phyloP scores from a whole-genome alignment of 2,329 filamentous ascomycete species.

The Cercospora brassicicola region DNA sequence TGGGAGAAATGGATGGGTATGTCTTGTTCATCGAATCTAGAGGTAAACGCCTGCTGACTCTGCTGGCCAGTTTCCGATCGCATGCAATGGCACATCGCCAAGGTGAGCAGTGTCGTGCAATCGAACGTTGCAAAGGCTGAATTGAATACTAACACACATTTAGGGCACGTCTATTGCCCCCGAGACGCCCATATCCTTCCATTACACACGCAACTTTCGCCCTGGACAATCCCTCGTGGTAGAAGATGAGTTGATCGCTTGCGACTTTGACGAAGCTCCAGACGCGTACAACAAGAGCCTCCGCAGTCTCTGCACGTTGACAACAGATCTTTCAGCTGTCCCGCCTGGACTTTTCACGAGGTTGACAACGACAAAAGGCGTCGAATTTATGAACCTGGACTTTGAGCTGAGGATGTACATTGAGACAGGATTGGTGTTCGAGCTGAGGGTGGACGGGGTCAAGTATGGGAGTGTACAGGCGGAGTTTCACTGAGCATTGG shows the following conservation, averaged over 20 bases:
- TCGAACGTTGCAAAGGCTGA: neutral
- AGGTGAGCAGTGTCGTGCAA: neutral
- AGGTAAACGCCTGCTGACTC: neutral
- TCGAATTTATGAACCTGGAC: conserved; percentile 79
- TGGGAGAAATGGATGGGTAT: conserved; percentile 74
- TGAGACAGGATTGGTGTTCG: conserved; percentile 73
- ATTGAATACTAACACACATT: neutral
- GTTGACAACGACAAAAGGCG: conserved; percentile 73
- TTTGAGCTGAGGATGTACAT: conserved; percentile 83
- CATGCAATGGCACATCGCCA: conserved; percentile 80
- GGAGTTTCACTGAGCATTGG: conserved; percentile 59
- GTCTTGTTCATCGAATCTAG: neutral
- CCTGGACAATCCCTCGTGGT: conserved; percentile 75
- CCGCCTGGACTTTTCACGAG: conserved; percentile 71
- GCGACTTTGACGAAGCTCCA: conserved; percentile 67
- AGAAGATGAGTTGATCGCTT: conserved; percentile 77
- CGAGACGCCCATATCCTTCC: conserved; percentile 73
- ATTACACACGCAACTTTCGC: conserved; percentile 82
- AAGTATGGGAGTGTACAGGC: conserved; percentile 75
- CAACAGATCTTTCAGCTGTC: conserved; percentile 75
- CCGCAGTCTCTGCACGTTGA: conserved; percentile 71
- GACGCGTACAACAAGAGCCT: conserved; percentile 53
- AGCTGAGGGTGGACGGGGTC: conserved; percentile 75
- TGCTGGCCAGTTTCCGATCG: conserved; percentile 62
- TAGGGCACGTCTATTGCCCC: conserved; percentile 73